Base-by-base conservation (phyloP, 2,329 filamentous ascomycete genomes). In the Arachnomyces sp. region DNA sequence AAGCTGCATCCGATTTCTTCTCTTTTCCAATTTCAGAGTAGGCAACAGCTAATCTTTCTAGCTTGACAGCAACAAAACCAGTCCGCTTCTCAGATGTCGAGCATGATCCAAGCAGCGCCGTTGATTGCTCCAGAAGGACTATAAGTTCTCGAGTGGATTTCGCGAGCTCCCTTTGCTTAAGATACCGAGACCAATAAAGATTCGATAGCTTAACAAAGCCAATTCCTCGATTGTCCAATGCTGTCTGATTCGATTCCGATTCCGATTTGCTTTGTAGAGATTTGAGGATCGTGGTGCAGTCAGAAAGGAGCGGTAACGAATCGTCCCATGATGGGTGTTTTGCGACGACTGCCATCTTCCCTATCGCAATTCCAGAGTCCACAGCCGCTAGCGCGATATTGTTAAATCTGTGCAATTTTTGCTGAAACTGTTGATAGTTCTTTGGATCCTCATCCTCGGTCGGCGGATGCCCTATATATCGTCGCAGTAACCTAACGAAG, bases 151-250 rank as follows among this genome's bases (percentile, higher is more conserved):
- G 51, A 39, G 55, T 50, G 2, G 51, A 46, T 42, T 57, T 56
- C 1, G 58, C 56, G 28, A 52, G 42, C 42, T 66, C 60, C 36
- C 63, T 65, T 34, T 63, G 59, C 40, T 66, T 62, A 15, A 67
- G 51, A 40, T 69, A 71, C 7, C 65, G 60, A 34, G 63, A 63
- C 68, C 68, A 72, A 44, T 64, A 68, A 3, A 66, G 45, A 43
- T 70, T 69, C 0, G 68, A 71, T 31, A 71, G 40, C 18, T 62
- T 65, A 12, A 65, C 56, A 39, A 64, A 50, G 8, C 52, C 52
- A 40, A 49, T 44, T 2, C 56, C 55, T 33, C 51, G 49, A 14
- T 41, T 51, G 16, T 59, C 50, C 18, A 16, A 4, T 3, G 15
- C 14, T 4, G 38, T 43, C 7, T 45, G 37, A 18, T 41, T 39